phyloP scores from a whole-genome alignment of 1,284 basidiomycete species.

The Irpex sp. region DNA sequence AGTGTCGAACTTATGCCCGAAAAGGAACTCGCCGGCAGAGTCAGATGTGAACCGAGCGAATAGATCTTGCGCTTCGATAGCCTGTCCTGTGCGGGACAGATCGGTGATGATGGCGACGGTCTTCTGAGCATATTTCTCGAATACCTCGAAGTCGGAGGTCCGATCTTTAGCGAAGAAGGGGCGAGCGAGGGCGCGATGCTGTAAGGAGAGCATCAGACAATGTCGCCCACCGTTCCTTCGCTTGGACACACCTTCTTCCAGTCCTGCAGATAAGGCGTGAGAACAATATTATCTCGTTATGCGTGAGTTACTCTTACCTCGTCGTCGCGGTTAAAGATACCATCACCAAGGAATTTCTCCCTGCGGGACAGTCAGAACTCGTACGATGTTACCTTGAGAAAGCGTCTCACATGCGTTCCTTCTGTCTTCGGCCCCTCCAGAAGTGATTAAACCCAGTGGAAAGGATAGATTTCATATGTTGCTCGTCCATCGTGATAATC shows the following conservation, averaged over 20 bases:
- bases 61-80: conserved; percentile 65
- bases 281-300: conserved; percentile 7
- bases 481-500: conserved; percentile 72
- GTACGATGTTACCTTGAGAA: not conserved
- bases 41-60: conserved; percentile 68
- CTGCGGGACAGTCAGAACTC: conserved; percentile 30
- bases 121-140: conserved; percentile 50
- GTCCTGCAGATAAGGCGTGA: conserved; percentile 27
- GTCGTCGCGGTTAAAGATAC: conserved; percentile 74
- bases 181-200: conserved; percentile 67
- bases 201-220: conserved; percentile 2
- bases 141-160: conserved; percentile 65
- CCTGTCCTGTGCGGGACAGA: conserved; percentile 29
- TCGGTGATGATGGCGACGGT: conserved; percentile 48
- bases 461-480: conserved; percentile 62
- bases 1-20: conserved; percentile 60
- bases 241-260: conserved; percentile 40
- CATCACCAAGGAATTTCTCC: conserved; percentile 64
- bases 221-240: not conserved
- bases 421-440: conserved; percentile 58
- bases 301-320: conserved; percentile 36
- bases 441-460: conserved; percentile 65
- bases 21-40: conserved; percentile 66
- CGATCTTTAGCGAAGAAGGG: conserved; percentile 73
- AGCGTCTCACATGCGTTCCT: conserved; percentile 54